Evolutionary conservation across 1,139 yeast species (phyloP), one percentile per base, ranked within the genome.

Genomic region (Sugiyamaella xylanicola): DNA sequence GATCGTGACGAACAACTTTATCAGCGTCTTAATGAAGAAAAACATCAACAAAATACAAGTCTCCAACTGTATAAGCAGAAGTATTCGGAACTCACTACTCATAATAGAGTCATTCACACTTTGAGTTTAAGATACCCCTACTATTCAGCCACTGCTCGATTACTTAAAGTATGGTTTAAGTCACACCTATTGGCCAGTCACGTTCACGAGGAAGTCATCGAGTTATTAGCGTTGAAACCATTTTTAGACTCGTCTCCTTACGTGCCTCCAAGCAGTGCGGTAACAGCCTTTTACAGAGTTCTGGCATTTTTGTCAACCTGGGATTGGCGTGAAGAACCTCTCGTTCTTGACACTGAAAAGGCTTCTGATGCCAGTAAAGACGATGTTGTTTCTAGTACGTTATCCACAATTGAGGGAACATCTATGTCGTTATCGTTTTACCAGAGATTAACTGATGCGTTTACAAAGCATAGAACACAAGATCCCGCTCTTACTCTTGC

Each of bases 241-340:
- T 95, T 93, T 73, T 86, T 90, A 48, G 96, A 91, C 66, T 86
- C 93, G 15, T 85, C 89, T 0, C 96, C 97, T 22, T 91, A 81
- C 71, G 78, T 83, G 1, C 79, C 83, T 2, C 98, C 99, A 2
- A 82, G 86, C 49, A 85, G 95, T 47, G 84, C 86, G 7, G 85
- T 83, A 61, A 80, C 86, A 57, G 99, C 97, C 13, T 90, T 93
- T 67, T 76, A 88, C 59, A 85, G 95, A 58, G 80, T 86, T 19
- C 71, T 95, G 45, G 78, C 81, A 52, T 88, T 86, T 65, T 72
- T 93, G 46, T 80, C 96, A 15, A 74, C 74, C 43, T 95, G 99
- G 99, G 92, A 93, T 70, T 93, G 99, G 99, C 85, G 83, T 65
- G 95, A 87, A 61, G 91, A 86, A 49, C 87, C 96, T 1, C 73